A percentile compares a stretch with the other conserved stretches of the same genome.
phyloP scores from a whole-genome alignment of 169 alveolate genomes.

The Perkinsus marinus region DNA sequence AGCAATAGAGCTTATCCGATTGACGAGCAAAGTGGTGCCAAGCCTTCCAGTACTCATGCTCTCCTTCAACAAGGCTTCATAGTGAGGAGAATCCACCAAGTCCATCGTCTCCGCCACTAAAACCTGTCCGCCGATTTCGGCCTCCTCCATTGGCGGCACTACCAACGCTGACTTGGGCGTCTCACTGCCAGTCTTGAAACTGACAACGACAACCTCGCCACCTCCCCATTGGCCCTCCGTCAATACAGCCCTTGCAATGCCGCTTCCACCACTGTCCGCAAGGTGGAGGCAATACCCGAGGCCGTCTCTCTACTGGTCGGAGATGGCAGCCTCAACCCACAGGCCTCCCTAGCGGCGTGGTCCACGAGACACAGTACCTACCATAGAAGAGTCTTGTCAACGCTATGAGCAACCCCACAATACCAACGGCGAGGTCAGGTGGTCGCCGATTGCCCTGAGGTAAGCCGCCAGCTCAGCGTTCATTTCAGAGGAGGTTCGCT shows the following conservation, averaged over 20 bases:
- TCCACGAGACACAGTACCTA: background rate
- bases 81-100: background rate
- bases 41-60: background rate
- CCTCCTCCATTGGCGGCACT: background rate
- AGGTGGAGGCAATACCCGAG: background rate
- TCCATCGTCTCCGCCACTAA: background rate
- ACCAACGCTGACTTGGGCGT: background rate
- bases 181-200: background rate
- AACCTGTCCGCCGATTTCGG: background rate
- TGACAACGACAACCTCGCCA: background rate
- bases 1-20: background rate
- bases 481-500: background rate
- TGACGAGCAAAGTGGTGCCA: background rate
- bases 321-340: background rate
- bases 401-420: background rate
- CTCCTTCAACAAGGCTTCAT: background rate
- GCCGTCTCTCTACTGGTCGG: background rate
- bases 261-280: background rate
- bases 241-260: background rate
- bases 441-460: background rate
- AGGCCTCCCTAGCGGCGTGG: background rate
- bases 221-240: background rate
- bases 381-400: background rate
- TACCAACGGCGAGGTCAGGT: background rate
- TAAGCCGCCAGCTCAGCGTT: background rate